Conservation (phyloP, 257 asterid genomes). For the Apocynum venetum region DNA sequence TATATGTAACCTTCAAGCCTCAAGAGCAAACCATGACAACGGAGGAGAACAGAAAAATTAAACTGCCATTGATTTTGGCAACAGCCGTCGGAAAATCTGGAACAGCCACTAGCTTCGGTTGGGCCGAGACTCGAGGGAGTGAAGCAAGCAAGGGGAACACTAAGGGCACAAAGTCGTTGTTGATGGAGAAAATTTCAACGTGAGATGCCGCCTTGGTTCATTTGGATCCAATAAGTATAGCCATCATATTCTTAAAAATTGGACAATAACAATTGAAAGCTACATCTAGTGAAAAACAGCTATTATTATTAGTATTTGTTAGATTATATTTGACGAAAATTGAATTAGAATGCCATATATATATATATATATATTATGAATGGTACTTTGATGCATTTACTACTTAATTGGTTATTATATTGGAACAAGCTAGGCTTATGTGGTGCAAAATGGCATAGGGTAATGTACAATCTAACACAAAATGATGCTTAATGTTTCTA, state of each 20-base stretch:
- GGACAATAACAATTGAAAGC: neutral
- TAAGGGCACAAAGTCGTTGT: neutral
- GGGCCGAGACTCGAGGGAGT: slow-evolving; percentile 6
- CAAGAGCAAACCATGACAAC: neutral
- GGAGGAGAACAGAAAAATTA: slow-evolving; percentile 15
- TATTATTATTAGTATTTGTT: neutral
- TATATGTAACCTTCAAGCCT: slow-evolving; percentile 6
- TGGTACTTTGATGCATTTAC: too few species aligned
- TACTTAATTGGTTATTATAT: too few species aligned
- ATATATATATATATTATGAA: too few species aligned
- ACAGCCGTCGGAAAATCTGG: slow-evolving; percentile 44
- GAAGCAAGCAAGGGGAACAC: slow-evolving; percentile 11
- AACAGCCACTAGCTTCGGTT: slow-evolving; percentile 24
- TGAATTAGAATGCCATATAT: too few species aligned
- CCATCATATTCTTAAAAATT: neutral
- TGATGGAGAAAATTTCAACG: neutral
- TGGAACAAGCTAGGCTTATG: too few species aligned
- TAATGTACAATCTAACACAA: too few species aligned
- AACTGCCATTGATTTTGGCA: slow-evolving; percentile 25
- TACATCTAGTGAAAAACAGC: neutral
- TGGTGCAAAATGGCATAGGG: too few species aligned
- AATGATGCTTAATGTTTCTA: too few species aligned
- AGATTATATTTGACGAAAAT: too few species aligned
- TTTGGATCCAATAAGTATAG: neutral
- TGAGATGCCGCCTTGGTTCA: neutral